Percentiles rank a stretch among this genome's conserved stretches.
Evolutionary conservation across 495 filamentous ascomycete genomes (phyloP).

Genomic region (Letharia lupina): DNA sequence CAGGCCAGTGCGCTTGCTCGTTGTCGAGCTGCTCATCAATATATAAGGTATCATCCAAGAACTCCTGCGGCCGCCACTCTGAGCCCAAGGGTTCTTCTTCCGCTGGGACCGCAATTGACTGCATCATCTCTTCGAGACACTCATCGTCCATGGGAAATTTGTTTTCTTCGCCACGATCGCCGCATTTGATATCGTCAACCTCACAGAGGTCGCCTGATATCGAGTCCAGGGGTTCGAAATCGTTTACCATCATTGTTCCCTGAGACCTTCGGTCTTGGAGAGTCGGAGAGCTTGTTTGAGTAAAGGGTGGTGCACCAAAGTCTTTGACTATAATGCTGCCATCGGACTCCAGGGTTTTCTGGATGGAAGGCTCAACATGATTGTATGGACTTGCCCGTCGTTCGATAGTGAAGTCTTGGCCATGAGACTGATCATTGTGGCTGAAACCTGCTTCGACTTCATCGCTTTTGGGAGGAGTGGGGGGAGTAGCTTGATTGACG

Average conservation of each 20-base stretch:
- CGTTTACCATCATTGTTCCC: not conserved
- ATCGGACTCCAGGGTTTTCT: not conserved
- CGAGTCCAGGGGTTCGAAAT: not conserved
- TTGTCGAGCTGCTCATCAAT: not conserved
- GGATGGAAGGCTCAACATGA: not conserved
- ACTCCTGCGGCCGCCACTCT: slow-evolving; percentile 1
- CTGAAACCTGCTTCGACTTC: not conserved
- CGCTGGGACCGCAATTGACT: slow-evolving; percentile 16
- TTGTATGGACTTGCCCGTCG: not conserved
- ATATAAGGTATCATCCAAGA: not conserved
- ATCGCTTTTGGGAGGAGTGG: not conserved
- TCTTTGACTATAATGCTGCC: slow-evolving; percentile 1
- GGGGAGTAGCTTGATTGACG: not conserved
- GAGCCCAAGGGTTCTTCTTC: not conserved
- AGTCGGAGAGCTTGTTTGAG: not conserved
- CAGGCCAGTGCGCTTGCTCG: not conserved
- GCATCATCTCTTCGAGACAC: slow-evolving; percentile 23
- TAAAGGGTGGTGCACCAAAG: slow-evolving; percentile 6
- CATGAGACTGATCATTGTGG: not conserved
- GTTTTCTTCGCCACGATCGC: slow-evolving; percentile 19
- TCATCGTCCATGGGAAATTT: slow-evolving; percentile 26
- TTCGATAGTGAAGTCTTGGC: not conserved
- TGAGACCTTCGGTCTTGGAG: not conserved
- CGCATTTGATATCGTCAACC: not conserved
- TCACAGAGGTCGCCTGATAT: not conserved